Percentiles rank a stretch among this genome's conserved stretches.
These are phyloP conservation scores for Candida maris DNA, from an alignment of 805 yeast genomes.

Conservation along the genomic window DNA sequence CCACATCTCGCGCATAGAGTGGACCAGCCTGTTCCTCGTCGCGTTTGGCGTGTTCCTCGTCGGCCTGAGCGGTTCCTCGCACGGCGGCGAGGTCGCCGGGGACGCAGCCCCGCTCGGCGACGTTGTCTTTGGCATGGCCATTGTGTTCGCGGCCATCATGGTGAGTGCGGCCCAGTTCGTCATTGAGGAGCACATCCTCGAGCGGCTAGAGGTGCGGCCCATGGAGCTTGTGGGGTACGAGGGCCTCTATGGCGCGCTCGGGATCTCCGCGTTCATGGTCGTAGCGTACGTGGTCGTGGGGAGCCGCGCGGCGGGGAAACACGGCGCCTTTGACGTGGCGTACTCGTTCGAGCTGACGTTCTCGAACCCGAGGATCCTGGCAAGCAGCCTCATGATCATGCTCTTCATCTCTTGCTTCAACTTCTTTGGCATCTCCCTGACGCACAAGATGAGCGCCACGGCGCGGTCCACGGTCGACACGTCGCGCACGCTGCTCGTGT, in stretches of 20 bases:
- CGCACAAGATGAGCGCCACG: constrained; percentile 66
- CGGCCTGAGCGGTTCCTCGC: constrained; percentile 61
- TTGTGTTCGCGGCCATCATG: constrained; percentile 60
- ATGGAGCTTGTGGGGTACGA: constrained; percentile 67
- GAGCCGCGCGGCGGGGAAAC: constrained; percentile 34
- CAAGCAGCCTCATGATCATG: constrained; percentile 63
- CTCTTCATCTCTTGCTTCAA: constrained; percentile 68
- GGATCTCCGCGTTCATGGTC: constrained; percentile 44
- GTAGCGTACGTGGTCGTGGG: constrained; percentile 42
- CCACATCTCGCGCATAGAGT: constrained; percentile 55
- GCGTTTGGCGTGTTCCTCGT: constrained; percentile 67
- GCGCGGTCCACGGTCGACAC: constrained; percentile 77
- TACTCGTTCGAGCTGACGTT: constrained; percentile 50
- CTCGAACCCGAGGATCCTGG: constrained; percentile 38
- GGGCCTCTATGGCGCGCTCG: constrained; percentile 59
- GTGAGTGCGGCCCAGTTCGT: constrained; percentile 77
- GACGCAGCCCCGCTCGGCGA: constrained; percentile 16
- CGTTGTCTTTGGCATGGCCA: constrained; percentile 50
- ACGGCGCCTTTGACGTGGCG: constrained; percentile 53
- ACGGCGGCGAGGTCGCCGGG: constrained; percentile 7
- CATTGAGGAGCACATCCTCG: constrained; percentile 65
- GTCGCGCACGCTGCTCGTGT: constrained; percentile 68
- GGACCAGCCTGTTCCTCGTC: constrained; percentile 64
- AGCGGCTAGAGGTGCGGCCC: constrained; percentile 52
- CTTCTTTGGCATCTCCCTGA: constrained; percentile 67